Base-by-base conservation (phyloP, 1,284 basidiomycete species). In the Cystobasidium slooffiae region DNA sequence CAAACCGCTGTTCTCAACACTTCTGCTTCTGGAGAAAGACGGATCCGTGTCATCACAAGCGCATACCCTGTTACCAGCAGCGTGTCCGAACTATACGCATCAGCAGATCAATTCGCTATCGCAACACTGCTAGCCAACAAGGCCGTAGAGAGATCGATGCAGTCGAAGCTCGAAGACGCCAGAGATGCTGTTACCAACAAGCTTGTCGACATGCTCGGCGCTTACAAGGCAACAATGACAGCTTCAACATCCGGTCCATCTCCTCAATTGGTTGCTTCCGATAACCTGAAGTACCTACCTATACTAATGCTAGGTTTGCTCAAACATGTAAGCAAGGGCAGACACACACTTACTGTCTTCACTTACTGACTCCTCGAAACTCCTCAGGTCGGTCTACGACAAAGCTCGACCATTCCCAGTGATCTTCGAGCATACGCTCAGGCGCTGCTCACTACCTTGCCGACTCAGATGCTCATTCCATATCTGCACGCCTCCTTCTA, bases 221-320 rank as follows among this genome's bases (percentile, higher is more conserved):
- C 93, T 22, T 99, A 97, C 87, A 98, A 98, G 87, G 88, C 89
- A 74, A 97, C 93, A 78, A 97, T 99, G 90, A 98, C 96, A 6
- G 90, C 92, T 41, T 91, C 91, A 6, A 93, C 93, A 18, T 89
- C 90, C 0, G 94, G 95, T 43, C 94, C 96, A 0, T 94, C 91
- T 78, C 93, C 94, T n/a, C 94, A 97, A 82, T 84, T 99, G 66
- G 91, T 93, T 12, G 88, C 96, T 76, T 90, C 91, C 8, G 92
- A 94, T 78, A 99, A 99, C 83, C 81, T 99, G 85, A 93, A 93
- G 85, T 91, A 96, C 87, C 84, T 99, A 55, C 97, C 97, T 4
- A 87, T 98, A 52, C 84, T 99, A 68, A 85, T 91, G 22, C 89
- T 98, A 56, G 95, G 92, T 16, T 82, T 99, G 77, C 84, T 98